phyloP scores from a whole-genome alignment of 116 monocot species.

The Phalaenopsis hybrid region DNA sequence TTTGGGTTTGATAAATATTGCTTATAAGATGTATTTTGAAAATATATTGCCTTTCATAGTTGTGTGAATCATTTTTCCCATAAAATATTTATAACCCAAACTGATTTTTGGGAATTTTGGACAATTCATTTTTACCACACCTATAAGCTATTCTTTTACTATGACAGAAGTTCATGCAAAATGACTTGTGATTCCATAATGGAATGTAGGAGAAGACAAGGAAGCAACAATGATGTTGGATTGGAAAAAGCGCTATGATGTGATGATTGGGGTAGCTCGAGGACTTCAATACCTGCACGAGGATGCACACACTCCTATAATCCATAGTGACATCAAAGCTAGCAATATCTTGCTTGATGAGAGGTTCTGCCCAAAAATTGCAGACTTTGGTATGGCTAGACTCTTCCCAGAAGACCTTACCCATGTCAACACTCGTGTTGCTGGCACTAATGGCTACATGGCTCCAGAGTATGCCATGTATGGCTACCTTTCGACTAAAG shows the following conservation, averaged over 20 bases:
- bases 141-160: not conserved
- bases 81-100: not conserved
- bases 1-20: not conserved
- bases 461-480: slow-evolving; percentile 67
- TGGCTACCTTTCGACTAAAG: slow-evolving; percentile 56
- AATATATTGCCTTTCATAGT: not conserved
- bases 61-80: not conserved
- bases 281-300: slow-evolving; percentile 72
- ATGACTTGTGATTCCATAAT: not conserved
- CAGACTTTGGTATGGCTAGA: slow-evolving; percentile 79
- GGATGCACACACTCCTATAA: slow-evolving; percentile 58
- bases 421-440: slow-evolving; percentile 57
- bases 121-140: not conserved
- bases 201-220: not conserved
- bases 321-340: slow-evolving; percentile 79
- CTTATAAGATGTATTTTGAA: not conserved
- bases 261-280: slow-evolving; percentile 58
- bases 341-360: slow-evolving; percentile 74
- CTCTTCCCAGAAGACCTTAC: slow-evolving; percentile 60
- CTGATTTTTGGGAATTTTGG: not conserved
- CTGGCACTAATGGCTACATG: slow-evolving; percentile 83
- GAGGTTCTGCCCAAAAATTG: slow-evolving; percentile 59
- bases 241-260: slow-evolving; percentile 49
- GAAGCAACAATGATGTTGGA: slow-evolving; percentile 14
- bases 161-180: not conserved